Conservation (phyloP, 2,329 filamentous ascomycete genomes). For the Mycosphaerella sp. region DNA sequence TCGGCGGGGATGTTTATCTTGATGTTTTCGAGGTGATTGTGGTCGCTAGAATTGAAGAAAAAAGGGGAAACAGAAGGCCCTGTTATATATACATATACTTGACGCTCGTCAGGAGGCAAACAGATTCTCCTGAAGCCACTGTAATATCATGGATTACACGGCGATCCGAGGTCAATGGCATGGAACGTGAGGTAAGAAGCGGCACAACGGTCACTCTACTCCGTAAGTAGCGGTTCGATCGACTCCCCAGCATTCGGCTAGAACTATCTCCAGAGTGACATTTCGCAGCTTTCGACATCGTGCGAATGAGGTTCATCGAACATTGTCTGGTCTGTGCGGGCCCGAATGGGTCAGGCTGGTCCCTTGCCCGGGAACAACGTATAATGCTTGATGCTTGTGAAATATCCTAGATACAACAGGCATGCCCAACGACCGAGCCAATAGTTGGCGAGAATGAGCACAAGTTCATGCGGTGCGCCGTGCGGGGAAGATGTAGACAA, state of each 20-base stretch:
- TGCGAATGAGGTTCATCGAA: neutral
- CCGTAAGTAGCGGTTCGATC: neutral
- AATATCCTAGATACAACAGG: neutral
- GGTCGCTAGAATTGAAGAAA: too few relatives aligned
- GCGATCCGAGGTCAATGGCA: too few relatives aligned
- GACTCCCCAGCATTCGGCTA: neutral
- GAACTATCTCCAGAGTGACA: too few relatives aligned
- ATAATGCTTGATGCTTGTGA: neutral
- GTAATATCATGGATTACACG: too few relatives aligned
- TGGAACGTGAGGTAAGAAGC: too few relatives aligned
- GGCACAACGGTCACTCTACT: too few relatives aligned
- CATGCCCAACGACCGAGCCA: neutral
- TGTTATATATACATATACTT: too few relatives aligned
- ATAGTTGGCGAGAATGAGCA: neutral
- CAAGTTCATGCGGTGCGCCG: neutral
- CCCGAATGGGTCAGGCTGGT: neutral
- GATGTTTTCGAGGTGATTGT: neutral
- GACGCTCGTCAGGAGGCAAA: too few relatives aligned
- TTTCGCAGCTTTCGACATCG: neutral
- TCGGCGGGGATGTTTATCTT: neutral
- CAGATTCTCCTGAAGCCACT: too few relatives aligned
- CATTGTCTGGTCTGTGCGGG: neutral
- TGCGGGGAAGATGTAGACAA: neutral
- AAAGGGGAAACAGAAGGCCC: too few relatives aligned
- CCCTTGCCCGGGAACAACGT: neutral